Evolutionary conservation across 768 basidiomycete genomes (phyloP), one percentile per base, ranked within the genome.

Genomic region (Epithele typhae): DNA sequence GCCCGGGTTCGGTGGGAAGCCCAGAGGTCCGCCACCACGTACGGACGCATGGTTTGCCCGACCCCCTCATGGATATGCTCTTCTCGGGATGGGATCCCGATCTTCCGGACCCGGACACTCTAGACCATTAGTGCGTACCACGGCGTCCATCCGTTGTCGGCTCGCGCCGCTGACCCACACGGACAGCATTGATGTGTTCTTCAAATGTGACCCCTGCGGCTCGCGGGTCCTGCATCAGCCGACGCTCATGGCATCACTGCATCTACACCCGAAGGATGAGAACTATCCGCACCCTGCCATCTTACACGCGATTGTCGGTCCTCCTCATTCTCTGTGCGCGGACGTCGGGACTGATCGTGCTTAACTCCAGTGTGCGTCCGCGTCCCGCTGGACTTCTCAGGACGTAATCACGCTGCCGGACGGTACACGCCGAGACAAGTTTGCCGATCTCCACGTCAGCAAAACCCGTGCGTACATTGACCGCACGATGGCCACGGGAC

Each of bases 391-490:
- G 87, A 81, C 84, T 17, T 80, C 87, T 2, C 79, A 81, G 43
- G 78, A 79, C 57, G 74, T 82, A 21, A 71, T 82, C 21, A 79
- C 78, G 2, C 63, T 82, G 45, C 79, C 84, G 4, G 87, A 90
- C 60, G 87, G 88, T 38, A 81, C 79, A 19, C 77, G 84, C 41
- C 78, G 84, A n/a, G 89, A 92, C 58, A 79, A 81, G 55, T 92
- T 92, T 58, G 89, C 90, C 15, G 89, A 92, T 61, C 87, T 83
- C 54, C 89, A 92, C 63, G 87, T 87, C 19, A 79, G 79, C 59
- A 92, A 92, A 67, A 88, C 88, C n/a, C 76, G 90, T 3, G 78
- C 84, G 46, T 90, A 88, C 60, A 91, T 92, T 40, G 90, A 92
- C 64, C 83, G 78, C 56, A 92, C 89, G 18, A 90, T 92, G 87